A percentile compares a stretch with the other conserved stretches of the same genome.
Evolutionary conservation across 2,329 filamentous ascomycete species (phyloP).

Genomic region (Trichoderma sp.): DNA sequence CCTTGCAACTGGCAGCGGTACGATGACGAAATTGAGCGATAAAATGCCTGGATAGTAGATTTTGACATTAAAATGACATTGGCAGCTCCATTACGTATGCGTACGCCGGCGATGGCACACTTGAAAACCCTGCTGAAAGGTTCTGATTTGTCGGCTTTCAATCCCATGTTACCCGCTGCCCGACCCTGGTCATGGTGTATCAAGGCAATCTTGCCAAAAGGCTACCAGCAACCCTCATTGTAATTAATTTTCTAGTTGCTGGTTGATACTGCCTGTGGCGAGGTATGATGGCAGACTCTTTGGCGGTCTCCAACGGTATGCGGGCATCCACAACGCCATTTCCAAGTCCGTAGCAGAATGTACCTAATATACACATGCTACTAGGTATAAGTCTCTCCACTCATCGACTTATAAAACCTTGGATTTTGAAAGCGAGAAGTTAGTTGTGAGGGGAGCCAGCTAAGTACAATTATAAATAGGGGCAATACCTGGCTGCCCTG

Average conservation of each 20-base stretch:
- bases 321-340: background rate
- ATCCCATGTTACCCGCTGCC: background rate
- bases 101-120: background rate
- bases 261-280: background rate
- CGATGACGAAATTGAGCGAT: constrained; percentile 6
- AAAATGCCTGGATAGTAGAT: background rate
- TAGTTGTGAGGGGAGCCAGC: background rate
- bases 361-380: background rate
- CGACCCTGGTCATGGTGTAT: background rate
- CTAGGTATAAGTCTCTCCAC: background rate
- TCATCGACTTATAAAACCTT: background rate
- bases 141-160: background rate
- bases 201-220: background rate
- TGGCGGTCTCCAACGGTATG: background rate
- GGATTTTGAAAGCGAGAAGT: background rate
- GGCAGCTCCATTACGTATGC: background rate
- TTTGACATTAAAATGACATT: background rate
- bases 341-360: too few species aligned
- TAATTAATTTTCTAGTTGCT: background rate
- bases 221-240: background rate
- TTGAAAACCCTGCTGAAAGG: background rate
- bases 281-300: background rate
- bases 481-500: too few species aligned
- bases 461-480: background rate
- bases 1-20: background rate